Evolutionary conservation across 805 yeast genomes (phyloP).

Genomic region (Ogataea ganodermae): DNA sequence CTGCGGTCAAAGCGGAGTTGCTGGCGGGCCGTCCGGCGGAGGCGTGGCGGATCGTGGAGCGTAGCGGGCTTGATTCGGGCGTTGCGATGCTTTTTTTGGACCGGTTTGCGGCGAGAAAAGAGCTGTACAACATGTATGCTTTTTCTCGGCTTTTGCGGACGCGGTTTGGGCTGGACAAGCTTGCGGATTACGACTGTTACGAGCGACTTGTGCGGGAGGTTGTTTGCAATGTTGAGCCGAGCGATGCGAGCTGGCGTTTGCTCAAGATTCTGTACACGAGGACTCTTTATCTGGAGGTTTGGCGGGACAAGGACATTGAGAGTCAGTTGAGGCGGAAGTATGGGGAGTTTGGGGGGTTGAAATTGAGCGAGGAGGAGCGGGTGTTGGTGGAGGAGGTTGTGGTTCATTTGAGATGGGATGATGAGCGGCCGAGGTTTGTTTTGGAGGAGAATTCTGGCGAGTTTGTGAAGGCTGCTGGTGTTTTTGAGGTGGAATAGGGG

Average conservation of each 20-base stretch:
- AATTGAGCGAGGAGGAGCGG: slow-evolving; percentile 3
- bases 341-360: slow-evolving; percentile 1
- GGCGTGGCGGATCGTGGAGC: slow-evolving; percentile 6
- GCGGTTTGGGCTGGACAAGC: slow-evolving; percentile 5
- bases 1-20: not conserved
- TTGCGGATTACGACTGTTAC: slow-evolving; percentile 10
- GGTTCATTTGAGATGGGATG: slow-evolving; percentile 10
- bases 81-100: slow-evolving; percentile 6
- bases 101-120: not conserved
- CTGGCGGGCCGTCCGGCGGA: not conserved
- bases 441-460: slow-evolving; percentile 1
- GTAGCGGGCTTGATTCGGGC: not conserved
- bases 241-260: slow-evolving; percentile 1
- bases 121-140: slow-evolving; percentile 10
- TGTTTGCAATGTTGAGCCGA: slow-evolving; percentile 1
- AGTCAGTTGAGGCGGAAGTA: not conserved
- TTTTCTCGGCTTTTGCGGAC: slow-evolving; percentile 8
- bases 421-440: slow-evolving; percentile 5
- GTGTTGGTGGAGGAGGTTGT: slow-evolving; percentile 4
- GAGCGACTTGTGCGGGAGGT: slow-evolving; percentile 4
- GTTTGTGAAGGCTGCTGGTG: slow-evolving; percentile 6
- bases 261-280: slow-evolving; percentile 9
- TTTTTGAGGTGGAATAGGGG: not conserved
- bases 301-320: not conserved
- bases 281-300: slow-evolving; percentile 5